Conservation (phyloP, 768 basidiomycete genomes). For the Lepiota venenata region DNA sequence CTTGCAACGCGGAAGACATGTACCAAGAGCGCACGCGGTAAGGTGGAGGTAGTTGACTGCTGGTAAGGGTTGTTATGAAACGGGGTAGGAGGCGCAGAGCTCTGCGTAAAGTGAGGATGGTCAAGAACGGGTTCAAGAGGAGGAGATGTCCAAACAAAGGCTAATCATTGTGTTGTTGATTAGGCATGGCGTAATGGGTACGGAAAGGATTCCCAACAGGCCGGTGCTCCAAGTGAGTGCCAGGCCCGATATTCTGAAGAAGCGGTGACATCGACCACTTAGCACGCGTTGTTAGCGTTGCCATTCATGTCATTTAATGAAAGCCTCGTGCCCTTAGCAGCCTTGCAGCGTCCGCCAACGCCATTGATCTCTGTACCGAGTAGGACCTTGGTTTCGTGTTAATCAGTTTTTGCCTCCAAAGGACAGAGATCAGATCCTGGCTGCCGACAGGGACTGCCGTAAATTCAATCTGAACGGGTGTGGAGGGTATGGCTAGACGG, state of each 20-base stretch:
- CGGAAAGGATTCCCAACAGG: not conserved
- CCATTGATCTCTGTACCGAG: slow-evolving; percentile 16
- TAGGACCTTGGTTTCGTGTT: slow-evolving; percentile 22
- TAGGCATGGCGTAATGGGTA: slow-evolving; percentile 20
- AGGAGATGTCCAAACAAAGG: slow-evolving; percentile 29
- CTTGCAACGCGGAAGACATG: slow-evolving; percentile 46
- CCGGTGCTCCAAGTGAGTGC: slow-evolving; percentile 10
- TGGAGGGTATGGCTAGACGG: slow-evolving; percentile 7
- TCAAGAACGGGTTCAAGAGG: slow-evolving; percentile 14
- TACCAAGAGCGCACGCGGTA: slow-evolving; percentile 47
- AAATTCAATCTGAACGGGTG: slow-evolving; percentile 7
- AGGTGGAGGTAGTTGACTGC: slow-evolving; percentile 28
- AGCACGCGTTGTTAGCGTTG: slow-evolving; percentile 34
- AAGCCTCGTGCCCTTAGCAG: slow-evolving; percentile 36
- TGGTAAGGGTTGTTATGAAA: slow-evolving; percentile 27
- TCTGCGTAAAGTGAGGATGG: slow-evolving; percentile 10
- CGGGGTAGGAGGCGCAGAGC: slow-evolving; percentile 28
- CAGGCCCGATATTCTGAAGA: slow-evolving; percentile 19
- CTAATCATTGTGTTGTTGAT: slow-evolving; percentile 34
- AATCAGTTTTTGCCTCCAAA: slow-evolving; percentile 23
- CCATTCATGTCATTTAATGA: slow-evolving; percentile 28
- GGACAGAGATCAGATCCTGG: slow-evolving; percentile 11
- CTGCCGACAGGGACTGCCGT: slow-evolving; percentile 8
- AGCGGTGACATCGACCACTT: slow-evolving; percentile 25
- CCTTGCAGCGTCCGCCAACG: slow-evolving; percentile 14